Percentiles rank a stretch among this genome's conserved stretches.
Evolutionary conservation across 768 basidiomycete species (phyloP).

Genomic region (Lactarius vividus): DNA sequence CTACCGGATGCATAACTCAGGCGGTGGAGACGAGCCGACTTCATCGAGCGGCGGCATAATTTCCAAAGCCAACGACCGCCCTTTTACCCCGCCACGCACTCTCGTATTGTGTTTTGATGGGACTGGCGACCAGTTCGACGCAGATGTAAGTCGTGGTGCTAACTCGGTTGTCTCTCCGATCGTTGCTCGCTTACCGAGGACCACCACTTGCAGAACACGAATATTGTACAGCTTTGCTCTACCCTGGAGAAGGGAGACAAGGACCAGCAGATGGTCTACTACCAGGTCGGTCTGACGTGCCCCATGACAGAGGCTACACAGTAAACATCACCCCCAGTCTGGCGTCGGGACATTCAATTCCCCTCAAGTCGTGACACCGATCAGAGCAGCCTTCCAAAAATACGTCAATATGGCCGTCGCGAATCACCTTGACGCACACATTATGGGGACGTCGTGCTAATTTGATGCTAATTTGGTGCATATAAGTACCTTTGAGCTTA

Average conservation of each 20-base stretch:
- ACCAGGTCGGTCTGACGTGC: slow-evolving; percentile 47
- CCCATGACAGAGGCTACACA: not conserved
- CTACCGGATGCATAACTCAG: not conserved
- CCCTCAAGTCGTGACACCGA: slow-evolving; percentile 60
- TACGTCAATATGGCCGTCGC: slow-evolving; percentile 60
- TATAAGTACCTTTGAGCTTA: not conserved
- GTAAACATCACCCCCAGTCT: slow-evolving; percentile 39
- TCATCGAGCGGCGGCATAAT: not conserved
- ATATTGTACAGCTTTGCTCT: slow-evolving; percentile 65
- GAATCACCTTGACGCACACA: slow-evolving; percentile 61
- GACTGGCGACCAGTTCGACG: slow-evolving; percentile 61
- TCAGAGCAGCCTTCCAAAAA: slow-evolving; percentile 52
- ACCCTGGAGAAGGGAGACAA: slow-evolving; percentile 67
- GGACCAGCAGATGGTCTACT: slow-evolving; percentile 65
- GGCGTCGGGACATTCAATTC: slow-evolving; percentile 72
- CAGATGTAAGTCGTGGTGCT: slow-evolving; percentile 45
- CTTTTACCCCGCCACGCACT: slow-evolving; percentile 37
- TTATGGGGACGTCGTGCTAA: slow-evolving; percentile 49
- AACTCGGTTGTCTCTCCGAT: not conserved
- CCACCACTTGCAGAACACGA: slow-evolving; percentile 54
- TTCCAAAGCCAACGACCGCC: not conserved
- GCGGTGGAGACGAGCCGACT: not conserved
- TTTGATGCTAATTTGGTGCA: not conserved
- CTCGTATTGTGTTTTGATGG: slow-evolving; percentile 72
- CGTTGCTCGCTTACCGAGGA: not conserved